Evolutionary conservation across 768 basidiomycete genomes (phyloP).

Genomic region (Auricularia heimuer): DNA sequence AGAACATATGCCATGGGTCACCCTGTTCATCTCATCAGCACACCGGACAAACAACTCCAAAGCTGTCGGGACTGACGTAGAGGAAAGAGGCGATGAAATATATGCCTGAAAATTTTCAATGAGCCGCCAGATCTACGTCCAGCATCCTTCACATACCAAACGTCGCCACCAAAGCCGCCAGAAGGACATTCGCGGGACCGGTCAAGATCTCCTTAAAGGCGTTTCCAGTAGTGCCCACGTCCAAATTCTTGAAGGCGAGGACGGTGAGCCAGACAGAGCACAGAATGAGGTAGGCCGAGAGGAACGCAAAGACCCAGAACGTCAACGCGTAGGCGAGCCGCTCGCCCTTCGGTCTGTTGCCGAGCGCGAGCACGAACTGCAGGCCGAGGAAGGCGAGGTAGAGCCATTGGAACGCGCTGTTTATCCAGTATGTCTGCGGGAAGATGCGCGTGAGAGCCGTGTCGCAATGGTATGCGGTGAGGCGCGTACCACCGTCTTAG

Average conservation of each 20-base stretch:
- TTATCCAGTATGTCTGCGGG: constrained; percentile 78
- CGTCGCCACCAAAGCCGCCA: constrained; percentile 82
- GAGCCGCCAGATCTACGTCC: neutral
- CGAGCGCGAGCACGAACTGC: constrained; percentile 68
- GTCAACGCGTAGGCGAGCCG: constrained; percentile 58
- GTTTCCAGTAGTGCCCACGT: constrained; percentile 56
- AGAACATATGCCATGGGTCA: constrained; percentile 97
- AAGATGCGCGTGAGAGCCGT: neutral
- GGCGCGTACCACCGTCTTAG: constrained; percentile 48
- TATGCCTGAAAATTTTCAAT: constrained; percentile 36
- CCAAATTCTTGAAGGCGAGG: constrained; percentile 48
- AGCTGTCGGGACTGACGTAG: constrained; percentile 46
- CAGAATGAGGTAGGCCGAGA: constrained; percentile 59
- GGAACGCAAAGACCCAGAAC: constrained; percentile 18
- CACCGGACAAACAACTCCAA: neutral
- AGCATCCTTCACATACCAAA: constrained; percentile 43
- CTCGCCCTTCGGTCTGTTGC: constrained; percentile 86
- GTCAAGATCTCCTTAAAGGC: constrained; percentile 72
- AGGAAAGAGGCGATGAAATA: constrained; percentile 78
- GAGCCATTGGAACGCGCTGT: constrained; percentile 72
- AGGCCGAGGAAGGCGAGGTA: constrained; percentile 79
- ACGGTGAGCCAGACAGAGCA: constrained; percentile 71
- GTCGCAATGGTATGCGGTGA: neutral
- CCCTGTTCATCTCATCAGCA: constrained; percentile 36
- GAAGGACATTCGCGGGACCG: constrained; percentile 68